Evolutionary conservation across 108 stramenopile genomes (phyloP), one percentile per base, ranked within the genome.

Genomic region (Fragilariopsis cylindrus): DNA sequence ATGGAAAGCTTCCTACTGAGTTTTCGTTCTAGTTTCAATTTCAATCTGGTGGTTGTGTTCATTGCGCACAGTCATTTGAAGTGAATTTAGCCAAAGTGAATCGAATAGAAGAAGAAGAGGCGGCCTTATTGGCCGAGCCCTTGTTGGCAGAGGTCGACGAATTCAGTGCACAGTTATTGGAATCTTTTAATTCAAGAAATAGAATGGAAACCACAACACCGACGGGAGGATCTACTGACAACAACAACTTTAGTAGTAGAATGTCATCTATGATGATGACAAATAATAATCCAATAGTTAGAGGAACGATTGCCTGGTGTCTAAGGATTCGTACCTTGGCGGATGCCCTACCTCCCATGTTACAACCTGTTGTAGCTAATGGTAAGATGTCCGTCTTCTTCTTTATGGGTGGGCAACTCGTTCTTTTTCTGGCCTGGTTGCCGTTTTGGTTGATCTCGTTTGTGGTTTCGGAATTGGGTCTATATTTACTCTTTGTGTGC

Each of bases 401-500:
- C 4, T 80, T 85, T 41, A 4, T 83, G 8, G 78, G 60, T 4
- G 62, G 65, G 3, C 84, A 84, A 30, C 7, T 88, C 7, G 16
- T 80, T 7, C 53, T 87, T 50, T 15, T 82, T 0, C 5, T 71
- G 1, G 4, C 91, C 13, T 87, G 85, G 85, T 49, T 89, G 39
- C 93, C 91, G 4, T 72, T 87, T 15, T 87, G 67, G 44, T 30
- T 89, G 0, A 63, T 91, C 0, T 82, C 91, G 0, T 75, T 71
- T n/a, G 4, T 91, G 0, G 45, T 92, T 7, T 79, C 88, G n/a
- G 93, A 95, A 83, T 19, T 30, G 57, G 91, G 93, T 0, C 80
- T 95, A 1, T 95, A 92, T 70, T 18, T 54, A 1, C 12, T 80
- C 3, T 15, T 74, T 0, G 16, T 88, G 3, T 46, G 45, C 0